Conservation (phyloP, 352 stramenopile species). For the Thraustochytrium striatum region DNA sequence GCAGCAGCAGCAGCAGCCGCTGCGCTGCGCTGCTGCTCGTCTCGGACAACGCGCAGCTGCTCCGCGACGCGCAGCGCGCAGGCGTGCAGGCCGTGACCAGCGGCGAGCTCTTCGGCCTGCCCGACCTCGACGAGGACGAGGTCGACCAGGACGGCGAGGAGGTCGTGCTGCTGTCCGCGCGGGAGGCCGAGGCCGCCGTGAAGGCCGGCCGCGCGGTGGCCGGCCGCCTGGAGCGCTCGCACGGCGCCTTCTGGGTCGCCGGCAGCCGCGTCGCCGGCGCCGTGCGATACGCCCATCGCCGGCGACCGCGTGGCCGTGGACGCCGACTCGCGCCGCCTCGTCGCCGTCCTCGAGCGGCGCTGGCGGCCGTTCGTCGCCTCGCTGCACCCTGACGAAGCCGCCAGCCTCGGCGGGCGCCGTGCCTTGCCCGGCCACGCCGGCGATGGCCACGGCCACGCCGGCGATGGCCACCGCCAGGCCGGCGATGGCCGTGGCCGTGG, state of each 20-base stretch:
- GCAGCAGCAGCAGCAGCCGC: background rate
- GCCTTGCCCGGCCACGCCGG: too few relatives aligned
- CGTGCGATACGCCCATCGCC: background rate
- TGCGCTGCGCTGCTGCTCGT: slow-evolving; percentile 1
- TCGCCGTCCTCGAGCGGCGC: slow-evolving; percentile 15
- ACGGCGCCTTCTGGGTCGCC: background rate
- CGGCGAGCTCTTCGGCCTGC: background rate
- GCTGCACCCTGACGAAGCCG: background rate
- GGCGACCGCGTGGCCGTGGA: slow-evolving; percentile 20
- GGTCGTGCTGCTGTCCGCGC: background rate
- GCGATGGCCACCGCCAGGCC: too few relatives aligned
- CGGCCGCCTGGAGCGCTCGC: background rate
- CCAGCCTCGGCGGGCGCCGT: too few relatives aligned
- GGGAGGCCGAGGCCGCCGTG: too few relatives aligned
- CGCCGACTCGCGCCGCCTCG: background rate
- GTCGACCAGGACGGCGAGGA: background rate
- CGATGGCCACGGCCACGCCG: too few relatives aligned
- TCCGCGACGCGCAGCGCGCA: background rate
- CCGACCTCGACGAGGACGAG: background rate
- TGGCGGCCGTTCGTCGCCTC: slow-evolving; percentile 7
- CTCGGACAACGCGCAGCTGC: slow-evolving; percentile 25
- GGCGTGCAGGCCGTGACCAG: slow-evolving; percentile 19
- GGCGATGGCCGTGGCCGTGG: too few relatives aligned
- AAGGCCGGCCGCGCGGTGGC: too few relatives aligned
- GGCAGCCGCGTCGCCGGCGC: background rate